Conservation (phyloP, 768 basidiomycete species). For the Leccinum disarticulatum region DNA sequence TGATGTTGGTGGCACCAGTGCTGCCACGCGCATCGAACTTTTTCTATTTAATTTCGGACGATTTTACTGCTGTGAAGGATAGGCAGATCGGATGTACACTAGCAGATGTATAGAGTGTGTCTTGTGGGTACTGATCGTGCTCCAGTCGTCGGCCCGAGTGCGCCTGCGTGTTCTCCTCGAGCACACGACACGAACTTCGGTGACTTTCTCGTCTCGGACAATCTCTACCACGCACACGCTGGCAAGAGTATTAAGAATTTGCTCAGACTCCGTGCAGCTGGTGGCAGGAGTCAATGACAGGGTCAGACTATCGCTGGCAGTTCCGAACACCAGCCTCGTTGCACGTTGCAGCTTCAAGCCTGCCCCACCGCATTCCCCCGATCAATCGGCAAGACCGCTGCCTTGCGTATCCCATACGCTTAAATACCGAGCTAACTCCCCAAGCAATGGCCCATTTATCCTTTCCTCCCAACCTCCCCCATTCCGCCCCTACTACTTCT, state of each 20-base stretch:
- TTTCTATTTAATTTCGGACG: neutral
- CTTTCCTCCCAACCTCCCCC: slow-evolving; percentile 6
- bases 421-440: slow-evolving; percentile 23
- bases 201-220: neutral
- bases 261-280: neutral
- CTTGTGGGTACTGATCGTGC: neutral
- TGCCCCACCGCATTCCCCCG: slow-evolving; percentile 10
- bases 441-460: slow-evolving; percentile 13
- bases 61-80: neutral
- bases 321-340: slow-evolving; percentile 22
- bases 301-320: neutral
- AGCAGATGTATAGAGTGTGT: neutral
- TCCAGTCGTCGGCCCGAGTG: neutral
- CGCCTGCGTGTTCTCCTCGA: neutral
- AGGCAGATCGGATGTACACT: neutral
- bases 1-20: neutral
- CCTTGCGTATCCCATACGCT: slow-evolving; percentile 16
- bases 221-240: neutral
- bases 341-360: slow-evolving; percentile 20
- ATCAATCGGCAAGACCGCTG: slow-evolving; percentile 3
- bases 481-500: slow-evolving; percentile 1
- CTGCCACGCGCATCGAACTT: neutral
- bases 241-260: neutral
- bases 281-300: neutral
- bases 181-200: neutral